Conservation (phyloP, 345 rosid genomes). For the Populus pruinosa region DNA sequence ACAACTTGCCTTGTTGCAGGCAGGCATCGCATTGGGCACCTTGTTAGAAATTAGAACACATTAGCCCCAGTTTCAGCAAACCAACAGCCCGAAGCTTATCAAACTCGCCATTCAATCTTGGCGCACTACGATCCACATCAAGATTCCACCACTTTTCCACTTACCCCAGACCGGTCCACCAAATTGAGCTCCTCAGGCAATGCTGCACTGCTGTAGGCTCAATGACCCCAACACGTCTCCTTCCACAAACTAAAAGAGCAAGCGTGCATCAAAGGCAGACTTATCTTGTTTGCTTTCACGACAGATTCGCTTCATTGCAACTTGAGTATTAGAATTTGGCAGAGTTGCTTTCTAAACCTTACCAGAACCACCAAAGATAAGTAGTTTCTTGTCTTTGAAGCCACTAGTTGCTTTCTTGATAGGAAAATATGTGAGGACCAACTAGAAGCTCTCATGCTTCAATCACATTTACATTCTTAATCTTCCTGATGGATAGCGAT, state of each 20-base stretch:
- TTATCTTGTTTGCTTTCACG: conserved; percentile 55
- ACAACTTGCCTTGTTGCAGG: not conserved
- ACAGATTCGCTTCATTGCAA: conserved; percentile 70
- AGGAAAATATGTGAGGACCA: conserved; percentile 4
- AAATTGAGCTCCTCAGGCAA: not conserved
- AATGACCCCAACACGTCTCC: not conserved
- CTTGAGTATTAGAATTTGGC: conserved; percentile 35
- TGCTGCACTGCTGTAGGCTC: not conserved
- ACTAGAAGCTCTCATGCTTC: conserved; percentile 6
- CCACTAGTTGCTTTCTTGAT: conserved; percentile 2
- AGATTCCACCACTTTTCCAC: not conserved
- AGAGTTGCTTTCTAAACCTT: conserved; percentile 66
- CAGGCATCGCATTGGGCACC: not conserved
- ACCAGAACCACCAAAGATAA: conserved; percentile 61
- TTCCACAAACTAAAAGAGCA: not conserved
- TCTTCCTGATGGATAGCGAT: conserved; percentile 38
- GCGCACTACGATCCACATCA: not conserved
- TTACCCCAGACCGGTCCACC: not conserved
- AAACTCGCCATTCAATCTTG: not conserved
- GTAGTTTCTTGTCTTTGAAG: not conserved
- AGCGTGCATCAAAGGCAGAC: not conserved
- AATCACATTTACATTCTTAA: conserved; percentile 18
- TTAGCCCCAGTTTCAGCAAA: not conserved
- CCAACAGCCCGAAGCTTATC: not conserved
- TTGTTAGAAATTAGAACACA: conserved; percentile 1